Conservation (phyloP, 345 rosid species). For the Euclidium syriacum region DNA sequence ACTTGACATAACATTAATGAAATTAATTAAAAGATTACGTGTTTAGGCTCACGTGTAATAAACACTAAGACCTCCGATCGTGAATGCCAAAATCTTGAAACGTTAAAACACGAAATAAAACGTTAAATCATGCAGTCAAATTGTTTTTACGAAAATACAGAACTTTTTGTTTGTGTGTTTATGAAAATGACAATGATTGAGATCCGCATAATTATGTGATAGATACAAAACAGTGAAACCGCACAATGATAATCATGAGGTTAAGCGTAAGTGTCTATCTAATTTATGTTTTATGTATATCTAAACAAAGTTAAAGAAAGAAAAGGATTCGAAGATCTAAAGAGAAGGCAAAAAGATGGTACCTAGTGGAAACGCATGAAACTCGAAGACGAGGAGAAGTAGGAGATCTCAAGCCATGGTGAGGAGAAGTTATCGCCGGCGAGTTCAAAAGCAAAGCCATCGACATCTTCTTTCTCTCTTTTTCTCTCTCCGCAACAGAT, state of each 20-base stretch:
- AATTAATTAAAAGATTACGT: background rate
- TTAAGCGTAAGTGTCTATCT: background rate
- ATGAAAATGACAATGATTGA: background rate
- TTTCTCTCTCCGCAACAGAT: background rate
- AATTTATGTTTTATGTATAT: background rate
- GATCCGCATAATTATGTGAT: background rate
- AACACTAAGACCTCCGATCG: background rate
- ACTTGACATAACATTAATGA: background rate
- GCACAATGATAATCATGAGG: background rate
- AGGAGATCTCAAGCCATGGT: slow-evolving; percentile 20
- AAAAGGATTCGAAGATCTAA: slow-evolving; percentile 13
- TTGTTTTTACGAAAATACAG: no score
- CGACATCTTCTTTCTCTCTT: slow-evolving; percentile 20
- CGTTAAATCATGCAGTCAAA: background rate
- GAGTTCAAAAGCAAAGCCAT: slow-evolving; percentile 18
- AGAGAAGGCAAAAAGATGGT: background rate
- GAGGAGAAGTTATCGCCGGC: slow-evolving; percentile 15
- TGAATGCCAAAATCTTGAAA: background rate
- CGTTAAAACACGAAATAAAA: background rate
- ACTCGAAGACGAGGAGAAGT: slow-evolving; percentile 22
- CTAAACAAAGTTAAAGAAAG: background rate
- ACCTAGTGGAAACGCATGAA: slow-evolving; percentile 27
- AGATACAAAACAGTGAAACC: background rate
- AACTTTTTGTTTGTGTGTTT: no score
- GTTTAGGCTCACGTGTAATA: slow-evolving; percentile 2